These are phyloP conservation scores for Neophaeococcomyces mojaviensis DNA, from an alignment of 2,329 filamentous ascomycete genomes.

Conservation along the genomic window DNA sequence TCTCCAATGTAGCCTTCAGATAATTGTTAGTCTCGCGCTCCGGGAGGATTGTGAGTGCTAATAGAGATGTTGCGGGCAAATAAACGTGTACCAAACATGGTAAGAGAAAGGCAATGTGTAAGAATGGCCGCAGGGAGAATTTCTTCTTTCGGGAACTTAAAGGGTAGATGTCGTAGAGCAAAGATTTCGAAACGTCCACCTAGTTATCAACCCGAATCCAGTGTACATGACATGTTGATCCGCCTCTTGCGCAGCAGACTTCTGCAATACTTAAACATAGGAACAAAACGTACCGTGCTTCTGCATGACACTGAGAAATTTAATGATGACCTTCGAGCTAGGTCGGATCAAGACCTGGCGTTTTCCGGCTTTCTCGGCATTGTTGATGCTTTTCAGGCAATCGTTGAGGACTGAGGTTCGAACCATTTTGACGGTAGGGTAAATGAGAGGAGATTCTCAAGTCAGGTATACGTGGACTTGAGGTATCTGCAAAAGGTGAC, in stretches of 20 bases:
- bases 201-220: conserved; percentile 97
- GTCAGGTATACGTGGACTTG: conserved; percentile 41
- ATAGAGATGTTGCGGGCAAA: conserved; percentile 70
- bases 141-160: conserved; percentile 99
- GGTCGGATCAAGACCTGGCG: conserved; percentile 98
- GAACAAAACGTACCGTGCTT: conserved; percentile 75
- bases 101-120: conserved; percentile 69
- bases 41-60: conserved; percentile 9
- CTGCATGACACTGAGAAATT: conserved; percentile 99
- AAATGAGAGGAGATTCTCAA: conserved; percentile 43
- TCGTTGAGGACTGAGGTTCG: conserved; percentile 99
- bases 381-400: conserved; percentile 99
- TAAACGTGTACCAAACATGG: conserved; percentile 85
- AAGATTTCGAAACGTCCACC: conserved; percentile 72
- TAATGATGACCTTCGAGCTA: conserved; percentile 98
- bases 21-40: conserved; percentile 43
- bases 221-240: conserved; percentile 4
- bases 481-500: conserved; percentile 49
- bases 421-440: conserved; percentile 70
- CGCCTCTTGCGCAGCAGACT: conserved; percentile 13
- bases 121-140: conserved; percentile 65
- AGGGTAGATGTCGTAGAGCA: conserved; percentile 86
- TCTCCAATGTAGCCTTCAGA: conserved; percentile 89
- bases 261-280: too few relatives aligned
- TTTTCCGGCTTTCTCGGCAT: conserved; percentile 99